Evolutionary conservation across 1,284 basidiomycete species (phyloP).

Genomic region (Ceratobasidium sp.): DNA sequence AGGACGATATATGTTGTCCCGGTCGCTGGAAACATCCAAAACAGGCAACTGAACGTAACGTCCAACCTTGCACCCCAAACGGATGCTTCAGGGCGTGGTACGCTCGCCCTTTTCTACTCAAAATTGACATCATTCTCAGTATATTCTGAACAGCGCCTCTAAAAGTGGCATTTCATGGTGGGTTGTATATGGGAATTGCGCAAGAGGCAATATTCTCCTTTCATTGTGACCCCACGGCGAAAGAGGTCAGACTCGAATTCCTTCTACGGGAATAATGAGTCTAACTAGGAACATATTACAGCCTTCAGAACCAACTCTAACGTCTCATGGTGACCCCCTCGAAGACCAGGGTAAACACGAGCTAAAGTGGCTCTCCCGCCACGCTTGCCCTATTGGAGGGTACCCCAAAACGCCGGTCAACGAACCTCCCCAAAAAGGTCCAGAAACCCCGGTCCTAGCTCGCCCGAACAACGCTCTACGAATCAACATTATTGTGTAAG

Average conservation of each 20-base stretch:
- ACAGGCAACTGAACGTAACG: constrained; percentile 22
- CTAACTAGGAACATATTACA: not conserved
- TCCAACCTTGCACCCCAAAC: constrained; percentile 6
- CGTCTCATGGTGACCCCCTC: constrained; percentile 39
- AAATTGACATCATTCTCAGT: not conserved
- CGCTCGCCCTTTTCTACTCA: not conserved
- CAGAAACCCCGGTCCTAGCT: not conserved
- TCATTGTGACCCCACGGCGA: constrained; percentile 20
- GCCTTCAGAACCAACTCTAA: constrained; percentile 28
- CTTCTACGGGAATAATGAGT: not conserved
- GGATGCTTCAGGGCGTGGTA: constrained; percentile 2
- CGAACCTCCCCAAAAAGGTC: not conserved
- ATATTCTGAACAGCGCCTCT: constrained; percentile 12
- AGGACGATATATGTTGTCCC: constrained; percentile 40
- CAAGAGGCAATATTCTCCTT: constrained; percentile 37
- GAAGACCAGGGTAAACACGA: constrained; percentile 41
- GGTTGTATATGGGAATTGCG: constrained; percentile 28
- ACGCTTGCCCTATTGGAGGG: constrained; percentile 41
- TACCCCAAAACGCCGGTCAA: constrained; percentile 3
- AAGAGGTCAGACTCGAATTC: constrained; percentile 4
- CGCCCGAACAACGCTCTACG: not conserved
- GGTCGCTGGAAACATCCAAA: constrained; percentile 30
- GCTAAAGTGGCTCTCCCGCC: constrained; percentile 22
- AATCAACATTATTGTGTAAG: not conserved
- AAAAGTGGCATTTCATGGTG: constrained; percentile 23